These are phyloP conservation scores for Penicillium brasilianum DNA, from an alignment of 2,329 filamentous ascomycete species.

Conservation along the genomic window DNA sequence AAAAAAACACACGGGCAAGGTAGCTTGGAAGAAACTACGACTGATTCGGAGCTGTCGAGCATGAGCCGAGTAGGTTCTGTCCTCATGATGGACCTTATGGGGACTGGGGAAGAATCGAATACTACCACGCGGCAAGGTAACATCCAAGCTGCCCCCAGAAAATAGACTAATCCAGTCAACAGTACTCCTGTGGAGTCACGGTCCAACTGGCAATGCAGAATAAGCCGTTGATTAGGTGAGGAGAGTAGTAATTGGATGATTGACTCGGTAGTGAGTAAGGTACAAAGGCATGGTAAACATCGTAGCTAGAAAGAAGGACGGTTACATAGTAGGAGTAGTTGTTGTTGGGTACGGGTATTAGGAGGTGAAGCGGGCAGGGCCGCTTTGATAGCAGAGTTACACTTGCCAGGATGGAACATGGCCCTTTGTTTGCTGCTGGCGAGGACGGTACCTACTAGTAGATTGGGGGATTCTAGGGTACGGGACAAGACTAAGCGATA, in stretches of 20 bases:
- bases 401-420: conserved; percentile 20
- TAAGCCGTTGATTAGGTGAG: not conserved
- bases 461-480: not conserved
- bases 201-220: not conserved
- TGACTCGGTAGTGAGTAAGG: not conserved
- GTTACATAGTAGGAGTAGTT: not conserved
- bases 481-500: not conserved
- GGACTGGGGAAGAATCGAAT: conserved; percentile 2
- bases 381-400: conserved; percentile 33
- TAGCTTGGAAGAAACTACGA: conserved; percentile 5
- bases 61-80: not conserved
- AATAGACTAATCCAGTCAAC: not conserved
- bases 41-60: conserved; percentile 6
- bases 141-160: conserved; percentile 15
- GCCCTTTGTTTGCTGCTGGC: too few species aligned
- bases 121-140: conserved; percentile 29
- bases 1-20: not conserved
- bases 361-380: not conserved
- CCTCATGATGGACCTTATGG: not conserved
- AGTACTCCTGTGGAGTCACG: not conserved
- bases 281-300: not conserved
- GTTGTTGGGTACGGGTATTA: too few species aligned
- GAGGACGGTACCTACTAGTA: not conserved
- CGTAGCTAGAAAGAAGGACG: not conserved
- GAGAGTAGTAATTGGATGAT: not conserved